Conservation (phyloP, 129 eudicot species). For the Escallonia herrerae region DNA sequence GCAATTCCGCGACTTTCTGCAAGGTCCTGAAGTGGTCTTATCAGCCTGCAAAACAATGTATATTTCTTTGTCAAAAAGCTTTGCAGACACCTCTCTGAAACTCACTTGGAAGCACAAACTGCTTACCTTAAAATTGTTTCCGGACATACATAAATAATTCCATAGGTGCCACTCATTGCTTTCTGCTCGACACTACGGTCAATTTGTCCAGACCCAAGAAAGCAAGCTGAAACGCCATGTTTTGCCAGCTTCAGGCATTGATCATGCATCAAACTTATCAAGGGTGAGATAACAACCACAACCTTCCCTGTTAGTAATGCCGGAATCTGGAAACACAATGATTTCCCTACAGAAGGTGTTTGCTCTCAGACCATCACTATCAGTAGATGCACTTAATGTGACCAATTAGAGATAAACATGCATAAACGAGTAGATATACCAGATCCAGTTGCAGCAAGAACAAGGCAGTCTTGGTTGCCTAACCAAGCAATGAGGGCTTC, state of each 20-base stretch:
- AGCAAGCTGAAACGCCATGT: conserved; percentile 92
- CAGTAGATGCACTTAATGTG: neutral
- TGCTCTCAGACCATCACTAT: conserved; percentile 1
- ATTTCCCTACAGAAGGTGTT: conserved; percentile 61
- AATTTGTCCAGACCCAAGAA: conserved; percentile 92
- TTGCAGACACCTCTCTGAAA: no score
- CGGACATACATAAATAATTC: conserved; percentile 77
- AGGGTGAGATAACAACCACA: conserved; percentile 84
- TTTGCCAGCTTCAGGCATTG: conserved; percentile 85
- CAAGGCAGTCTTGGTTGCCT: conserved; percentile 67
- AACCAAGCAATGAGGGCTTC: conserved; percentile 83
- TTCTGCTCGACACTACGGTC: conserved; percentile 74
- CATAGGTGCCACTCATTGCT: conserved; percentile 73
- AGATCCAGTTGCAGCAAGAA: conserved; percentile 98
- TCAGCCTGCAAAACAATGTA: conserved; percentile 49
- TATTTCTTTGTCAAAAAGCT: conserved; percentile 5
- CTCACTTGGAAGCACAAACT: neutral
- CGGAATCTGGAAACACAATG: conserved; percentile 83
- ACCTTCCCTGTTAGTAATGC: conserved; percentile 81
- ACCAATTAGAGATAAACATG: neutral
- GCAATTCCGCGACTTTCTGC: conserved; percentile 79
- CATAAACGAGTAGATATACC: conserved; percentile 26
- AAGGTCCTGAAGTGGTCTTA: conserved; percentile 69
- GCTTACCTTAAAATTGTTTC: conserved; percentile 81
- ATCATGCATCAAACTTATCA: conserved; percentile 96